Conservation (phyloP, 2,329 filamentous ascomycete species). For the Canariomyces notabilis region DNA sequence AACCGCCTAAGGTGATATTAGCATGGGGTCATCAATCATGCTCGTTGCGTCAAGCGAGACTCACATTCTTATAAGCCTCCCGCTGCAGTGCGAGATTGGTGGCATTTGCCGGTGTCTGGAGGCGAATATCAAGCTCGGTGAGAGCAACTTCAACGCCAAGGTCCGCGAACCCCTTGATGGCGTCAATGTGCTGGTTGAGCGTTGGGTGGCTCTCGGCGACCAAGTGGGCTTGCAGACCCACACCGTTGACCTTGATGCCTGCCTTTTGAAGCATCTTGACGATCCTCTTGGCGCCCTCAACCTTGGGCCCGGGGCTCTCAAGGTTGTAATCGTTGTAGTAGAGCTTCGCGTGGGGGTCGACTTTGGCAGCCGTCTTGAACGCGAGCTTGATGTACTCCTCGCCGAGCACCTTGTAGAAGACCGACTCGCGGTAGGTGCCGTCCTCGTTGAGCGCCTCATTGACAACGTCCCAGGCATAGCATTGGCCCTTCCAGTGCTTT, state of each 20-base stretch:
- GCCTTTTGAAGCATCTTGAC: conserved; percentile 39
- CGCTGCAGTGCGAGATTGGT: conserved; percentile 42
- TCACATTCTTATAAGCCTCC: conserved; percentile 36
- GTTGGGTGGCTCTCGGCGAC: conserved; percentile 46
- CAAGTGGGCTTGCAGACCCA: conserved; percentile 58
- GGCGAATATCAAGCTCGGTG: conserved; percentile 56
- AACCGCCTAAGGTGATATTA: conserved; percentile 22
- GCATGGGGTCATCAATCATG: background rate
- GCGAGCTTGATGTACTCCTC: conserved; percentile 49
- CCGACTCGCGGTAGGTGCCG: conserved; percentile 42
- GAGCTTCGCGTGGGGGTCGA: conserved; percentile 46
- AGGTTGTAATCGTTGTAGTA: conserved; percentile 61
- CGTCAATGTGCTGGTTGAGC: conserved; percentile 40
- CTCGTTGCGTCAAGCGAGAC: no score
- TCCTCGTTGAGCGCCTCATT: conserved; percentile 55
- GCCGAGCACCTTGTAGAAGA: conserved; percentile 49
- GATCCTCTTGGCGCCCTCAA: conserved; percentile 38
- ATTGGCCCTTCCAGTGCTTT: conserved; percentile 43
- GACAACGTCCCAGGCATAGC: conserved; percentile 53
- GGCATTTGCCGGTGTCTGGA: conserved; percentile 34
- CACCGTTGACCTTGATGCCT: conserved; percentile 44
- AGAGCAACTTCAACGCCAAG: conserved; percentile 53
- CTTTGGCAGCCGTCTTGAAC: conserved; percentile 44
- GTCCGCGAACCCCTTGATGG: conserved; percentile 45
- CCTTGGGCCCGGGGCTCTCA: conserved; percentile 43